Base-by-base conservation (phyloP, 345 rosid genomes). In the Pistacia vera region DNA sequence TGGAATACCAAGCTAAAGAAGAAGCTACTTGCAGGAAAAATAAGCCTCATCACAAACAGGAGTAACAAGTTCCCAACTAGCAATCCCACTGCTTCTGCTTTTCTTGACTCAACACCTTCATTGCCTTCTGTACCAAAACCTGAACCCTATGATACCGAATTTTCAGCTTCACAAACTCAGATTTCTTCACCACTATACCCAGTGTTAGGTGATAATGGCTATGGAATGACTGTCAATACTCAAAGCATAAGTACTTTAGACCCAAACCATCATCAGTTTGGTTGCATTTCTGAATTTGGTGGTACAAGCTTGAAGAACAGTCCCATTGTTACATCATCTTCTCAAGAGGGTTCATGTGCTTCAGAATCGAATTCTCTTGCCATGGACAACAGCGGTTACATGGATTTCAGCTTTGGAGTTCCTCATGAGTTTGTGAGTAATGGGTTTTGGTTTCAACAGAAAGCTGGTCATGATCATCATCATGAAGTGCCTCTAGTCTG, bases 1-100 rank as follows among this genome's bases (percentile, higher is more conserved):
- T 90, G 93, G 93, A 90, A 88, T 69, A 90, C 91, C 57, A 88
- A 85, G 71, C 71, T 90, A 58, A 90, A 86, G 86, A 90, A 86
- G 83, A 88, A 83, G 84, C 75, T 83, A 18, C 44, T 79, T 60
- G 78, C 82, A 8, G 85, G 83, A 60, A 77, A 82, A 57, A 69
- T 69, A 59, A 70, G 67, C 74, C 77, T 63, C 35, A 30, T 64
- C 65, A 44, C 54, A 3, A 41, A 25, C 48, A 80, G 48, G 3
- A 38, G 3, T 35, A 51, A 20, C 8, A 36, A 30, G 25, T 20
- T 14, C 44, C 58, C 70, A 20, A 6, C 55, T 46, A 18, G 46
- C 70, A 71, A 35, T 60, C 61, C 52, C 5, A 8, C 36, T 54
- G 3, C 1, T 11, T 18, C 36, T 54, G 3, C 1, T 11, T 18